Percentiles rank a stretch among this genome's conserved stretches.
phyloP scores from a whole-genome alignment of 345 rosid species.

The Garcia nutans region DNA sequence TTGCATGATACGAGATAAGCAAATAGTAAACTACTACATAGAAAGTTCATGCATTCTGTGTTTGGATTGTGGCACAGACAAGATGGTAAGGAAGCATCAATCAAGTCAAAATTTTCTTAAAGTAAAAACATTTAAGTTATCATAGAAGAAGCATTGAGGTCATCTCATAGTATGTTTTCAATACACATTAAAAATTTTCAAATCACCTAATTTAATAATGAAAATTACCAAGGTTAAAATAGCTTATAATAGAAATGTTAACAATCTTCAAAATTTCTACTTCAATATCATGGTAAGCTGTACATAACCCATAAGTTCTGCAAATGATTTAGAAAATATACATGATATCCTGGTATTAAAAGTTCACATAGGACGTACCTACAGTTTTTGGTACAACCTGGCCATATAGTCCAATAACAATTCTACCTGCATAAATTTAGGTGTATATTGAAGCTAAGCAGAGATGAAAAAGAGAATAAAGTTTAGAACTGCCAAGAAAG shows the following conservation, averaged over 20 bases:
- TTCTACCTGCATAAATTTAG: constrained; percentile 69
- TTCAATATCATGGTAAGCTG: neutral
- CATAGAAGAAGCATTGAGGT: neutral
- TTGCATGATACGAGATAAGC: neutral
- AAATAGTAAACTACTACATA: neutral
- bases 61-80: neutral
- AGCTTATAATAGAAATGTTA: neutral
- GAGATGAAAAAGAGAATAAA: constrained; percentile 8
- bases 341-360: neutral
- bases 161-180: neutral
- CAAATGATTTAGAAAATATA: neutral
- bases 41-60: neutral
- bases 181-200: neutral
- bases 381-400: constrained; percentile 84
- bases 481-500: neutral
- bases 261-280: neutral
- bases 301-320: neutral
- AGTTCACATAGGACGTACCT: constrained; percentile 46
- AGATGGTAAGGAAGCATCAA: neutral
- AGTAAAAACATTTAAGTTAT: neutral
- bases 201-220: neutral
- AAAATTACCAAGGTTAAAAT: neutral
- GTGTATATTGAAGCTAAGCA: neutral
- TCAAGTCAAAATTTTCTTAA: neutral
- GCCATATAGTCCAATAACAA: constrained; percentile 91